Evolutionary conservation across 768 basidiomycete genomes (phyloP).

Genomic region (Naganishia randhawae): DNA sequence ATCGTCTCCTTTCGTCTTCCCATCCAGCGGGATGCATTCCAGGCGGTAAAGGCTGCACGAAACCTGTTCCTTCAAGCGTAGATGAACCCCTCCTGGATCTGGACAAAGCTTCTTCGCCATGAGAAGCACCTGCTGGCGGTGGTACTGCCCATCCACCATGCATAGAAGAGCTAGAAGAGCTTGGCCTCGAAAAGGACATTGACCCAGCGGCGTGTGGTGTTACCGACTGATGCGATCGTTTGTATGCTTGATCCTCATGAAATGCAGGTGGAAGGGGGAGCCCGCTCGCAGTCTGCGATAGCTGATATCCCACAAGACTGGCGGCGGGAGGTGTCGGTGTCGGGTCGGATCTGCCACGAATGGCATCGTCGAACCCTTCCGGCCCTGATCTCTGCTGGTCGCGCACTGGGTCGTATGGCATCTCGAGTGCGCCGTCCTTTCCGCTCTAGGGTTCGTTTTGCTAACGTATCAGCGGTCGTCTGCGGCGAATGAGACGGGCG

Average conservation of each 20-base stretch:
- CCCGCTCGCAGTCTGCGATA: not conserved
- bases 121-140: not conserved
- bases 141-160: not conserved
- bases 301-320: not conserved
- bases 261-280: slow-evolving; percentile 10
- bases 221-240: not conserved
- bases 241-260: not conserved
- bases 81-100: not conserved
- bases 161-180: not conserved
- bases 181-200: not conserved
- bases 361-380: not conserved
- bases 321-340: not conserved
- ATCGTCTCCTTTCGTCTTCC: slow-evolving; percentile 3
- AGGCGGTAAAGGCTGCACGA: not conserved
- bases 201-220: not conserved
- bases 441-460: too few species aligned
- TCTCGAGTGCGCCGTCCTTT: not conserved
- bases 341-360: not conserved
- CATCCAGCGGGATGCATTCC: not conserved
- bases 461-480: too few species aligned
- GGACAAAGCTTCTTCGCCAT: not conserved
- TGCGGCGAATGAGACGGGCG: too few species aligned
- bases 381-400: not conserved
- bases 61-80: not conserved
- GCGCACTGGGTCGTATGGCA: slow-evolving; percentile 20